Conservation (phyloP, 2,329 filamentous ascomycete species). For the Fusarium humuli region DNA sequence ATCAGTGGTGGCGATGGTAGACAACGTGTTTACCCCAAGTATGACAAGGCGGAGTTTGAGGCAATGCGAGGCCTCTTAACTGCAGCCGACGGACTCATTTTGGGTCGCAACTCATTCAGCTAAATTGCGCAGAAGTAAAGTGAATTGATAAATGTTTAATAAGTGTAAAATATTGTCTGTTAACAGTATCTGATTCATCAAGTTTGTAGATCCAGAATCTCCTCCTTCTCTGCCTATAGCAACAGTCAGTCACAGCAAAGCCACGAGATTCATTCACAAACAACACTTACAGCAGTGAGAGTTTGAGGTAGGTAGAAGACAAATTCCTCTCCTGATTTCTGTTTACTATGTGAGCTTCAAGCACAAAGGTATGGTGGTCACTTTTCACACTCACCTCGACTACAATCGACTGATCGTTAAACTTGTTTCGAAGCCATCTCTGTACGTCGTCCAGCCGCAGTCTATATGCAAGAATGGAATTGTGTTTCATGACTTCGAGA, state of each 20-base stretch:
- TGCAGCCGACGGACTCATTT: neutral
- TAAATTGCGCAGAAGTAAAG: neutral
- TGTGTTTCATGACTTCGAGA: neutral
- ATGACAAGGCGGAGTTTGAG: neutral
- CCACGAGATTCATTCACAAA: neutral
- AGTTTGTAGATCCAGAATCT: slow-evolving; percentile 1
- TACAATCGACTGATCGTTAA: slow-evolving; percentile 8
- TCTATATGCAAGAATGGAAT: slow-evolving; percentile 14
- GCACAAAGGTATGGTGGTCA: no score
- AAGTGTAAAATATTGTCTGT: no score
- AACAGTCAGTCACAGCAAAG: neutral
- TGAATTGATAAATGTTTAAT: neutral
- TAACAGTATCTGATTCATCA: neutral
- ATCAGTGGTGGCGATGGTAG: neutral
- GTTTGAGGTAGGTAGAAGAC: slow-evolving; percentile 4
- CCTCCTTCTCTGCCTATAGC: neutral
- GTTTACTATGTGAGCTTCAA: neutral
- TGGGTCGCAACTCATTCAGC: neutral
- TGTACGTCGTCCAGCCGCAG: slow-evolving; percentile 6
- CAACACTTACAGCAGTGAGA: neutral
- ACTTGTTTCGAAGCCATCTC: neutral
- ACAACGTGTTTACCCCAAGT: neutral
- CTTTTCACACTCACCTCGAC: slow-evolving; percentile 7
- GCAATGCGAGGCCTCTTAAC: neutral
- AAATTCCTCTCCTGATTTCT: neutral